Conservation (phyloP, 2,329 filamentous ascomycete species). For the Paracoccidioides brasiliensis region DNA sequence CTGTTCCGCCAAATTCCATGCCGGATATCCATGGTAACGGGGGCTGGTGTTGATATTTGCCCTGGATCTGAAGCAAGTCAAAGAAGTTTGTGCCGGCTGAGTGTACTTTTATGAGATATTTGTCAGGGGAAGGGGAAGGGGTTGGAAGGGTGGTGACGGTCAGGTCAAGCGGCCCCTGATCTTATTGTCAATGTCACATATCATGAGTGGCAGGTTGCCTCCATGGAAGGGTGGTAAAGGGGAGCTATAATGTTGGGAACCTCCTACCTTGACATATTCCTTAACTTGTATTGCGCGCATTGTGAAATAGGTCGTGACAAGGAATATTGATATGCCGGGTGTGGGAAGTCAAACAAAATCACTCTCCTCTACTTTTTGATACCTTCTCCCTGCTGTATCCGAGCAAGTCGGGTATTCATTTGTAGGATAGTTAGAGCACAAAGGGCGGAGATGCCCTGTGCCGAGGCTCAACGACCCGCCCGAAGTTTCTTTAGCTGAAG, state of each 20-base stretch:
- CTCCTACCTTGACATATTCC: constrained; percentile 58
- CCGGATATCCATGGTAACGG: constrained; percentile 80
- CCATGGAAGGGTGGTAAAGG: background rate
- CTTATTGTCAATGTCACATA: constrained; percentile 5
- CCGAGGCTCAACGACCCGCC: background rate
- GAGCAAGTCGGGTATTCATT: background rate
- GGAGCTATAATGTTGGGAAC: background rate
- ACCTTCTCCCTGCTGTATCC: background rate
- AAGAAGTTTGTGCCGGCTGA: constrained; percentile 92
- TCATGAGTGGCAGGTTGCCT: background rate
- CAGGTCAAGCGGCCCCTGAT: constrained; percentile 65
- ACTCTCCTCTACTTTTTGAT: background rate
- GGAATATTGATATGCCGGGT: background rate
- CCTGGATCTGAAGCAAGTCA: constrained; percentile 86
- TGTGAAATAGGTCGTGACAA: constrained; percentile 17
- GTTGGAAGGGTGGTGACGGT: constrained; percentile 61
- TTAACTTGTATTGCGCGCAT: constrained; percentile 67
- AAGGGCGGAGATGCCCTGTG: no score
- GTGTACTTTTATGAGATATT: constrained; percentile 80
- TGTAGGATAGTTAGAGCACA: background rate
- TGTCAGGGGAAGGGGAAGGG: constrained; percentile 53
- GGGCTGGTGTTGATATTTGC: constrained; percentile 89
- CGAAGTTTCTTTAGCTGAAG: background rate
- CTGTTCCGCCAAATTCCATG: constrained; percentile 69
- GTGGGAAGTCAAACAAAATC: background rate